Percentiles rank a stretch among this genome's conserved stretches.
Evolutionary conservation across 2,329 filamentous ascomycete species (phyloP).

Genomic region (Aspergillus pseudotamarii): DNA sequence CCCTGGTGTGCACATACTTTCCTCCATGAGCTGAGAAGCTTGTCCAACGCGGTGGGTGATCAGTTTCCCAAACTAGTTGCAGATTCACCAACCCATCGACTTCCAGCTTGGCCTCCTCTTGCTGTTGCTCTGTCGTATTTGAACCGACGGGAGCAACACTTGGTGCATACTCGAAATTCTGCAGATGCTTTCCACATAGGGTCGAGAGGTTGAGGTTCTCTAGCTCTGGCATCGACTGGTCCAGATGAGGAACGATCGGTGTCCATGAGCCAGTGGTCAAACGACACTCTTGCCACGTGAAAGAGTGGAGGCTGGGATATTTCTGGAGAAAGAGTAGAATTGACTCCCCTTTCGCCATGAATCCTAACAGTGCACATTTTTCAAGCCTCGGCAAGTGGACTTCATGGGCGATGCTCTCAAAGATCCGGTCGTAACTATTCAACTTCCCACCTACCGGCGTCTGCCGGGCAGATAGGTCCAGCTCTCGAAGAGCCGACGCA

Average conservation of each 20-base stretch:
- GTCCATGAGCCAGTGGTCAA: conserved; percentile 9
- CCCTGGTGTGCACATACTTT: not conserved
- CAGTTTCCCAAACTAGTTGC: too few species aligned
- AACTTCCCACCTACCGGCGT: not conserved
- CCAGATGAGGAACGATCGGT: not conserved
- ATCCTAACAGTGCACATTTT: not conserved
- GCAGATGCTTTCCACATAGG: too few species aligned
- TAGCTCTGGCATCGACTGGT: too few species aligned
- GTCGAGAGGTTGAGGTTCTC: too few species aligned
- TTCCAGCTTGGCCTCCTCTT: too few species aligned
- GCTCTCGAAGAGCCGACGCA: too few species aligned
- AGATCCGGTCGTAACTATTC: conserved; percentile 6
- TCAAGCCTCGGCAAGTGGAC: conserved; percentile 3
- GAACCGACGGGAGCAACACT: too few species aligned
- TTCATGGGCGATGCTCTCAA: conserved; percentile 8
- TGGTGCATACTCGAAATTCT: too few species aligned
- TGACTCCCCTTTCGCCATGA: conserved; percentile 1
- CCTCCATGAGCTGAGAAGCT: not conserved
- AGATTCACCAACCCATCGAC: too few species aligned
- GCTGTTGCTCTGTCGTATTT: too few species aligned
- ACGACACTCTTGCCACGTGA: conserved; percentile 3
- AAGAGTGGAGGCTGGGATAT: not conserved
- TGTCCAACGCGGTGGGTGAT: not conserved
- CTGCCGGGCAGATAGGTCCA: too few species aligned
- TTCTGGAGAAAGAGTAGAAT: conserved; percentile 10